A percentile compares a stretch with the other conserved stretches of the same genome.
phyloP scores from a whole-genome alignment of 805 yeast species.

The Saccharomyces jurei region DNA sequence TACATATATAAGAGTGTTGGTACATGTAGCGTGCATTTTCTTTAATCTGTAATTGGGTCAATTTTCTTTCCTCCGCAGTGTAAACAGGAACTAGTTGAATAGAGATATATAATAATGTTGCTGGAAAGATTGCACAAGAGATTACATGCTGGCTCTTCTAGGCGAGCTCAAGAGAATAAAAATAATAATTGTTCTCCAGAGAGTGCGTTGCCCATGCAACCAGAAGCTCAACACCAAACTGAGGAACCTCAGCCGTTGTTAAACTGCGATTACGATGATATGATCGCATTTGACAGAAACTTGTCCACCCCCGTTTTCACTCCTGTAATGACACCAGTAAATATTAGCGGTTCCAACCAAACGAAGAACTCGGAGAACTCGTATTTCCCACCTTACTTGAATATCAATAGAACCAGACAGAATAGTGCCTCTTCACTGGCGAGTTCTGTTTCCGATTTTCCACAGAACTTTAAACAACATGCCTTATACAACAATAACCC shows the following conservation, averaged over 20 bases:
- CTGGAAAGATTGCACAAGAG: background rate
- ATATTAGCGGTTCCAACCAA: background rate
- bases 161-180: background rate
- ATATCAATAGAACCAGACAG: constrained; percentile 5
- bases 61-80: background rate
- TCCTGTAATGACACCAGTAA: background rate
- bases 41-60: background rate
- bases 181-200: background rate
- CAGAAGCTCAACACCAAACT: background rate
- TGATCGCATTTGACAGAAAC: background rate
- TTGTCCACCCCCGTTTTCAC: background rate
- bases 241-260: background rate
- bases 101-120: background rate
- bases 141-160: background rate
- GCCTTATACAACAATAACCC: constrained; percentile 1
- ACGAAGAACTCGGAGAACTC: background rate
- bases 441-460: constrained; percentile 23
- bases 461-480: constrained; percentile 6
- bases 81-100: background rate
- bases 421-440: constrained; percentile 25
- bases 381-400: background rate
- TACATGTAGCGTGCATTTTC: background rate
- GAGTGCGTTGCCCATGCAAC: background rate
- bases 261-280: background rate
- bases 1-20: background rate